Evolutionary conservation across 345 rosid species (phyloP).

Genomic region (Populus euphratica): DNA sequence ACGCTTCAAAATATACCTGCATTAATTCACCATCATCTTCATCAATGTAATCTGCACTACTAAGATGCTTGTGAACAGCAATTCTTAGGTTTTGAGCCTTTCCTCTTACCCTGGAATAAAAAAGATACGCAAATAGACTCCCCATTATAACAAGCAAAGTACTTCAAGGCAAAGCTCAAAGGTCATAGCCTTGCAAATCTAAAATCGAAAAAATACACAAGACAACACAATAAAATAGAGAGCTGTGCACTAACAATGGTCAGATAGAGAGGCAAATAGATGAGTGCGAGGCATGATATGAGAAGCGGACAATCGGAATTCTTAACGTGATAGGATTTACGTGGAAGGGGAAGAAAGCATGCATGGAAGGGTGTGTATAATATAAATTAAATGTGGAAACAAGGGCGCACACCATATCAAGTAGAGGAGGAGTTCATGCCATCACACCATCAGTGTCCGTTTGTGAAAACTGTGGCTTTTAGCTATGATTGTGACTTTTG

Average conservation of each 20-base stretch:
- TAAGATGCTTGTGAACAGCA: constrained; percentile 21
- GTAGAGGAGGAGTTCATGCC: not conserved
- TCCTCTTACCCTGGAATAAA: constrained; percentile 34
- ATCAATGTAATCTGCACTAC: constrained; percentile 25
- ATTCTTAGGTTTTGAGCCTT: constrained; percentile 35
- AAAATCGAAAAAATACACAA: too few species aligned
- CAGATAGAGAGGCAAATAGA: not conserved
- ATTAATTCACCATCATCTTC: constrained; percentile 49
- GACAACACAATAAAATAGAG: not conserved
- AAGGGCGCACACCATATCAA: not conserved
- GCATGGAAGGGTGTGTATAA: not conserved
- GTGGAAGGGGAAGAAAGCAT: not conserved
- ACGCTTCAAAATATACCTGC: constrained; percentile 36
- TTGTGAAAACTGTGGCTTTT: too few species aligned
- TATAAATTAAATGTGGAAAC: not conserved
- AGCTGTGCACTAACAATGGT: not conserved
- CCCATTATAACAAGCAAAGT: not conserved
- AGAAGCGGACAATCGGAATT: too few species aligned
- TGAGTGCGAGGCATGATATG: too few species aligned
- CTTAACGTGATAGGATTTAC: not conserved
- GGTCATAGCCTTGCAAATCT: not conserved
- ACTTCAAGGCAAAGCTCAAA: not conserved
- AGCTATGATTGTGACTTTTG: too few species aligned
- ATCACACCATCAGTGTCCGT: too few species aligned
- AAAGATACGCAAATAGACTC: not conserved